These are phyloP conservation scores for Trichosporon sp. DNA, from an alignment of 1,284 basidiomycete species.

Conservation along the genomic window DNA sequence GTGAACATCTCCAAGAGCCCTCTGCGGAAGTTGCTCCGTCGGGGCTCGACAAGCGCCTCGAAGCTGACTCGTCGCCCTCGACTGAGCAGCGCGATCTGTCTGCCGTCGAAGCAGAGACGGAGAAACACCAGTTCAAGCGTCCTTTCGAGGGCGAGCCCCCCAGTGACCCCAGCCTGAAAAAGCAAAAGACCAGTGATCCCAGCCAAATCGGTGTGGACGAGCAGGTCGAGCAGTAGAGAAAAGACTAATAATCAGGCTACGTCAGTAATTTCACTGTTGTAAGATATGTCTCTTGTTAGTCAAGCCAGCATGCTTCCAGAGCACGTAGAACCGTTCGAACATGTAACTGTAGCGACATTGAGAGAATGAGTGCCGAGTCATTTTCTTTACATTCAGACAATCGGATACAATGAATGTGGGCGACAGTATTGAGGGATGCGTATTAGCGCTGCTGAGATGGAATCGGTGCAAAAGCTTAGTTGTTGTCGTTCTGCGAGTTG, in stretches of 20 bases:
- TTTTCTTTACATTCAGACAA: background rate
- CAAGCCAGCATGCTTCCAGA: background rate
- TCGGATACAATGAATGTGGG: background rate
- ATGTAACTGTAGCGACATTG: background rate
- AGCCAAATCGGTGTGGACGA: background rate
- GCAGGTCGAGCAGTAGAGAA: background rate
- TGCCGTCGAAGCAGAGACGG: no score
- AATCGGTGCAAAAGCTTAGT: background rate
- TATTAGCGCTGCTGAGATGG: no score
- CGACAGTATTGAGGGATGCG: background rate
- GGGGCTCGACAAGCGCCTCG: no score
- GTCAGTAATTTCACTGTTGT: background rate
- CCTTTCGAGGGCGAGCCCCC: background rate
- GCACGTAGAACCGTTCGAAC: background rate
- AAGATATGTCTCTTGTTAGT: background rate
- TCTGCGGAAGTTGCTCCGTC: no score
- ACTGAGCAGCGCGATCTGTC: no score
- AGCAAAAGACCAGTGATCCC: background rate
- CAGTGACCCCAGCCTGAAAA: background rate
- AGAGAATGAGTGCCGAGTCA: background rate
- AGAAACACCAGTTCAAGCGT: background rate
- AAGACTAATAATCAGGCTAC: no score
- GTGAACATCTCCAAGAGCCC: no score
- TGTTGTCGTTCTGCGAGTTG: background rate
- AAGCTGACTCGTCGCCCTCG: no score